A percentile compares a stretch with the other conserved stretches of the same genome.
These are phyloP conservation scores for Pachyrhizus erosus DNA, from an alignment of 306 rosid species.

Conservation along the genomic window DNA sequence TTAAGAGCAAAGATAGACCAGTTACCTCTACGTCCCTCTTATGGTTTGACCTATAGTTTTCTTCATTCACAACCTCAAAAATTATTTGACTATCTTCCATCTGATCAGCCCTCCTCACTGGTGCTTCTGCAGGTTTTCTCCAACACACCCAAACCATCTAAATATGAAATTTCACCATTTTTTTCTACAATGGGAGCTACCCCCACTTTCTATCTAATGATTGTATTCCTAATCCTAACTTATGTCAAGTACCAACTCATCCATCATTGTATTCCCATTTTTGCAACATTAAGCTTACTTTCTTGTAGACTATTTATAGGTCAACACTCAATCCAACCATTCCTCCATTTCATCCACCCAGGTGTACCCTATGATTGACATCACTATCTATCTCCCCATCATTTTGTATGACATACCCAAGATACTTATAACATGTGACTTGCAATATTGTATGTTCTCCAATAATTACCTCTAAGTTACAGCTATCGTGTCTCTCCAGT, in stretches of 20 bases:
- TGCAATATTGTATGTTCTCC: background rate
- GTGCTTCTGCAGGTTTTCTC: background rate
- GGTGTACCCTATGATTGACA: background rate
- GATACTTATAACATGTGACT: background rate
- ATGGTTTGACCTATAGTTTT: background rate
- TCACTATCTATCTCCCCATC: no score
- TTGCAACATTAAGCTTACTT: background rate
- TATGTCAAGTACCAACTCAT: background rate
- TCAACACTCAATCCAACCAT: background rate
- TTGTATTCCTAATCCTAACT: background rate
- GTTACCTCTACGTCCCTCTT: background rate
- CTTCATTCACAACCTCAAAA: background rate
- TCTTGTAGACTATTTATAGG: background rate
- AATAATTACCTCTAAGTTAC: background rate
- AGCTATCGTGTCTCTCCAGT: background rate
- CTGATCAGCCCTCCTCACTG: background rate
- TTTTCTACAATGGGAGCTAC: background rate
- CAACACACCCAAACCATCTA: background rate
- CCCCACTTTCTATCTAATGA: background rate
- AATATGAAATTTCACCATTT: background rate
- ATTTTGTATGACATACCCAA: background rate
- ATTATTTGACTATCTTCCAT: background rate
- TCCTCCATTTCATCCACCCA: background rate
- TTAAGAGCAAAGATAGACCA: background rate
- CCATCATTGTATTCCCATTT: background rate